Evolutionary conservation across 2,329 filamentous ascomycete genomes (phyloP).

Genomic region (Penicillium oxalicum): DNA sequence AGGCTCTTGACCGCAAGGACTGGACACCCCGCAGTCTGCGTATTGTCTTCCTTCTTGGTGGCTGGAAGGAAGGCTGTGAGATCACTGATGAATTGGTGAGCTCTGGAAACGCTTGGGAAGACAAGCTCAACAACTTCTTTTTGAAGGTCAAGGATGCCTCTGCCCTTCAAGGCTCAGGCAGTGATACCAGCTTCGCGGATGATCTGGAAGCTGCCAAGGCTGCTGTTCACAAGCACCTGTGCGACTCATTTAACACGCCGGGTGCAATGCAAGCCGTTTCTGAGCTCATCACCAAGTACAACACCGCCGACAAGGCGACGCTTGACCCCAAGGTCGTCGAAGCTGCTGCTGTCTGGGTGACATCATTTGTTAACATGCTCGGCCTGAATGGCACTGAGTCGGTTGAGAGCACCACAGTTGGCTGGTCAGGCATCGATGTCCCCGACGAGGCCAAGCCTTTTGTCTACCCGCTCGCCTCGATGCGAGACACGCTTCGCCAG

Average conservation of each 20-base stretch:
- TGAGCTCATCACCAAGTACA: constrained; percentile 71
- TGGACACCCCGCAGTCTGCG: constrained; percentile 77
- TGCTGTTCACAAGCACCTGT: constrained; percentile 60
- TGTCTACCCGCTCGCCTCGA: constrained; percentile 53
- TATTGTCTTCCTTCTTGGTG: constrained; percentile 79
- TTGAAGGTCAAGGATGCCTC: constrained; percentile 50
- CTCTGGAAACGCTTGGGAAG: constrained; percentile 72
- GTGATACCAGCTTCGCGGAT: constrained; percentile 37
- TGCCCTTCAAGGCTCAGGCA: constrained; percentile 20
- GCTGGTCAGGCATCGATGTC: constrained; percentile 61
- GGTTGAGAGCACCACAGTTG: constrained; percentile 43
- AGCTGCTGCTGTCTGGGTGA: constrained; percentile 68
- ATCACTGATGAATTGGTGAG: constrained; percentile 78
- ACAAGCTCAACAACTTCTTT: constrained; percentile 67
- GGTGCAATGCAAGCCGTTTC: constrained; percentile 71
- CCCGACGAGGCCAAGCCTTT: constrained; percentile 54
- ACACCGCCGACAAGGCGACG: constrained; percentile 47
- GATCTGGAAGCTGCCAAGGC: constrained; percentile 51
- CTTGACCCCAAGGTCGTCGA: constrained; percentile 46
- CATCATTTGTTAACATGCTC: constrained; percentile 75
- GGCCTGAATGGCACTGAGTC: constrained; percentile 54
- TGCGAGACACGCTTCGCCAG: constrained; percentile 54
- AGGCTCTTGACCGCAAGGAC: constrained; percentile 62
- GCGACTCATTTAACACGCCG: constrained; percentile 84
- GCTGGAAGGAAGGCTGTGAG: constrained; percentile 87